These are phyloP conservation scores for Endocalyx cinctus DNA, from an alignment of 2,329 filamentous ascomycete genomes.

Conservation along the genomic window DNA sequence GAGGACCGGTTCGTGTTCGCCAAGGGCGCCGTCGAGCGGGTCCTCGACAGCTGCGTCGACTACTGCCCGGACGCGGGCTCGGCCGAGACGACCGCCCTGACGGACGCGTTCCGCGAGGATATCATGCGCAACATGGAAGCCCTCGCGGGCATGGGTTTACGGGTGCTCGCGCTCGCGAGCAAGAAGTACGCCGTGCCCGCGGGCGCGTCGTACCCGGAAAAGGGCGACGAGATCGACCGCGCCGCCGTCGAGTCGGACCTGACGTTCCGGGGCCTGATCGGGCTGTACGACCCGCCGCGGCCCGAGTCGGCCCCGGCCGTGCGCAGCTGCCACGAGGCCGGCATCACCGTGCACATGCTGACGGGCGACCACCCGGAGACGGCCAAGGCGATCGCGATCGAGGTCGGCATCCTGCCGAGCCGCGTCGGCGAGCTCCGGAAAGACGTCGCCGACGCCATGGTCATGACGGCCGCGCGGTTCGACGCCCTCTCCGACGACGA, in stretches of 20 bases:
- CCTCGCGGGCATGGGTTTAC: constrained; percentile 52
- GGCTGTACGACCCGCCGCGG: constrained; percentile 68
- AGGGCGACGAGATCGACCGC: constrained; percentile 44
- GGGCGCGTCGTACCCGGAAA: constrained; percentile 36
- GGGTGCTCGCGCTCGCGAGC: constrained; percentile 62
- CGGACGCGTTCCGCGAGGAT: constrained; percentile 43
- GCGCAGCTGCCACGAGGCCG: constrained; percentile 53
- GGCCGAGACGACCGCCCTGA: constrained; percentile 34
- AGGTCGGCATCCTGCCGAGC: constrained; percentile 55
- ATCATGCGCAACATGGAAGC: constrained; percentile 60
- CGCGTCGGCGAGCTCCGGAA: constrained; percentile 54
- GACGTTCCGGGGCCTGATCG: constrained; percentile 62
- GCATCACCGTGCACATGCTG: constrained; percentile 64
- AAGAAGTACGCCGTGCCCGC: no score
- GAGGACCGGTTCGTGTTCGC: constrained; percentile 38
- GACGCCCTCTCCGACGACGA: constrained; percentile 59
- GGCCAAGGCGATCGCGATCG: constrained; percentile 55
- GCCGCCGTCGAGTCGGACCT: constrained; percentile 55
- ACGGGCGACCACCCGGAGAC: constrained; percentile 63
- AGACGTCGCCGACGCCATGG: constrained; percentile 53
- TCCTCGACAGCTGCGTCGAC: constrained; percentile 54
- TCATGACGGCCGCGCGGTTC: constrained; percentile 61
- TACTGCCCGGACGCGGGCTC: constrained; percentile 33
- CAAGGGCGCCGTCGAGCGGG: constrained; percentile 64
- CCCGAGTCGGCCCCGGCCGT: constrained; percentile 60